Evolutionary conservation across 768 basidiomycete genomes (phyloP).

Genomic region (Lactarius deliciosus): DNA sequence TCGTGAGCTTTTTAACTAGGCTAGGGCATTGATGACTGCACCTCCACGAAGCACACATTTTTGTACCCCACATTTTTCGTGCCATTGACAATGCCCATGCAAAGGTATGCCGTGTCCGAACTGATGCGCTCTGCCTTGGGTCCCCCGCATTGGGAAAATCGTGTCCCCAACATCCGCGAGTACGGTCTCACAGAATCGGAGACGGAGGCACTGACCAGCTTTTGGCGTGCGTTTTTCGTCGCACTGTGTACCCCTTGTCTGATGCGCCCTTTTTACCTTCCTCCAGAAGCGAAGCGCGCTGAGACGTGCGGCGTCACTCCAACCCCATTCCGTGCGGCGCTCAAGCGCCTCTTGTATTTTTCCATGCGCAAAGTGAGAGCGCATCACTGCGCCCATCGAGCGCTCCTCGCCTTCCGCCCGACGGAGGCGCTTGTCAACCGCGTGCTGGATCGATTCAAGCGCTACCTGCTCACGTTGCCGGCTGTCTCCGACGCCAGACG

Average conservation of each 20-base stretch:
- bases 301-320: not conserved
- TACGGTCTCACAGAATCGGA: constrained; percentile 10
- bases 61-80: not conserved
- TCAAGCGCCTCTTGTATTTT: not conserved
- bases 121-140: not conserved
- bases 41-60: not conserved
- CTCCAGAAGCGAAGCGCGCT: not conserved
- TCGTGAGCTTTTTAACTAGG: too few species aligned
- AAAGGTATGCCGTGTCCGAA: not conserved
- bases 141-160: not conserved
- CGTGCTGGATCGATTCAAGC: not conserved
- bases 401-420: constrained; percentile 6
- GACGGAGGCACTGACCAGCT: not conserved
- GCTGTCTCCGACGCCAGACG: not conserved
- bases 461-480: not conserved
- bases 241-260: not conserved
- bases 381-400: not conserved
- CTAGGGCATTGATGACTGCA: not conserved
- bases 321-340: not conserved
- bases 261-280: not conserved
- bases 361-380: constrained; percentile 1
- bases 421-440: not conserved
- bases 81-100: not conserved
- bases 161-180: not conserved
- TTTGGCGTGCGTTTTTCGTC: not conserved